These are phyloP conservation scores for Luffa acutangula DNA, from an alignment of 306 rosid genomes.

Conservation along the genomic window DNA sequence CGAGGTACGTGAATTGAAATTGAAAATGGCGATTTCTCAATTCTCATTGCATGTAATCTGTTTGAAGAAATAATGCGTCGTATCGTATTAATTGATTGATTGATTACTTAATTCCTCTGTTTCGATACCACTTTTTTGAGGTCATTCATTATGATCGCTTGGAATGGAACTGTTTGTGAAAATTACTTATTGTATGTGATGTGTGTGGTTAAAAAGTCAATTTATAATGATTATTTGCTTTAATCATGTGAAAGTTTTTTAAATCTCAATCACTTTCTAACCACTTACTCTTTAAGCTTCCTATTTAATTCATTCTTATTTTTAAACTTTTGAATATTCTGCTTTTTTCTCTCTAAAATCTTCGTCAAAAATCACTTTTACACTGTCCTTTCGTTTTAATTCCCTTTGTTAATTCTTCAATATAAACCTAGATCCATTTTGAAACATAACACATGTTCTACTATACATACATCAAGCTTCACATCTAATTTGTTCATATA, in stretches of 20 bases:
- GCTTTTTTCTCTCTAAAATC: background rate
- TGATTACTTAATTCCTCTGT: background rate
- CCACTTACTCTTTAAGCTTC: background rate
- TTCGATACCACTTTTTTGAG: background rate
- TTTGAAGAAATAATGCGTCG: background rate
- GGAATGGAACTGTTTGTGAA: background rate
- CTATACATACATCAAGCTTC: no score
- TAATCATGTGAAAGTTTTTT: background rate
- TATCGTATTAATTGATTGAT: background rate
- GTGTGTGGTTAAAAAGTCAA: background rate
- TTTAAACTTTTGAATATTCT: background rate
- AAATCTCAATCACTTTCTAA: background rate
- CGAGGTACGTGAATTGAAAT: slow-evolving; percentile 38
- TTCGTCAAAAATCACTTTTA: background rate
- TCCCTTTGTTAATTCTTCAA: background rate
- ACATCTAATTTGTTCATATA: no score
- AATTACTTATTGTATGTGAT: background rate
- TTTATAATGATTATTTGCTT: background rate
- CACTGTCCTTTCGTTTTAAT: background rate
- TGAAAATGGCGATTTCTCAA: background rate
- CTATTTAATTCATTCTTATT: background rate
- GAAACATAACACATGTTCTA: background rate
- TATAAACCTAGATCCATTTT: background rate
- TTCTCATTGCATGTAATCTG: background rate
- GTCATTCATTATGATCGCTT: background rate